Percentiles rank a stretch among this genome's conserved stretches.
phyloP scores from a whole-genome alignment of 495 filamentous ascomycete genomes.

The Aspergillus heteromorphus region DNA sequence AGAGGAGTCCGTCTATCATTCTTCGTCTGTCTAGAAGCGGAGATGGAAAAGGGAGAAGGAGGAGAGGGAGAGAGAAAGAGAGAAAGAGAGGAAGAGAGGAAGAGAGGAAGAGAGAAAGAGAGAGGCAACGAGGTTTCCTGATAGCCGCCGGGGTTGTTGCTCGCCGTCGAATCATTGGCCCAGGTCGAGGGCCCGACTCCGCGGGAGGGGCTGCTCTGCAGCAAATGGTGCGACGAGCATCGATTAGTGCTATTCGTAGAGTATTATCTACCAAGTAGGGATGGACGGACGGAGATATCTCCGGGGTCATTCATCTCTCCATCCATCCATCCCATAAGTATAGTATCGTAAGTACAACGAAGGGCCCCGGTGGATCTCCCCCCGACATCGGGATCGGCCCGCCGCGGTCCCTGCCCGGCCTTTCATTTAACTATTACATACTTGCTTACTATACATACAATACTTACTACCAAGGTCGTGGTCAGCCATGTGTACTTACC shows the following conservation, averaged over 20 bases:
- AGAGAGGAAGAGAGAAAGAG: constrained; percentile 2
- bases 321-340: no score
- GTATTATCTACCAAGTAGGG: no score
- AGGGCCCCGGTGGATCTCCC: neutral
- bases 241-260: no score
- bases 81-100: neutral
- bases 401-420: neutral
- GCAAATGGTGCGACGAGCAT: constrained; percentile 3
- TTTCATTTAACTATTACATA: no score
- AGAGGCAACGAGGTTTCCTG: constrained; percentile 1
- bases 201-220: constrained; percentile 8
- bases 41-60: neutral
- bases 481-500: no score
- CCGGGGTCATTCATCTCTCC: no score
- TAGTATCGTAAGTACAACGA: no score
- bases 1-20: no score
- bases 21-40: no score
- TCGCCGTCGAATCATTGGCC: constrained; percentile 30
- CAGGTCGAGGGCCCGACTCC: neutral
- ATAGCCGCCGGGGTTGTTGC: constrained; percentile 16
- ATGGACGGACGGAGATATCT: no score
- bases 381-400: neutral
- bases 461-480: no score
- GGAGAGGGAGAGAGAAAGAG: neutral
- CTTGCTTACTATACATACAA: no score